Evolutionary conservation across 108 stramenopile species (phyloP).

Genomic region (Nannochloropsis granulata): DNA sequence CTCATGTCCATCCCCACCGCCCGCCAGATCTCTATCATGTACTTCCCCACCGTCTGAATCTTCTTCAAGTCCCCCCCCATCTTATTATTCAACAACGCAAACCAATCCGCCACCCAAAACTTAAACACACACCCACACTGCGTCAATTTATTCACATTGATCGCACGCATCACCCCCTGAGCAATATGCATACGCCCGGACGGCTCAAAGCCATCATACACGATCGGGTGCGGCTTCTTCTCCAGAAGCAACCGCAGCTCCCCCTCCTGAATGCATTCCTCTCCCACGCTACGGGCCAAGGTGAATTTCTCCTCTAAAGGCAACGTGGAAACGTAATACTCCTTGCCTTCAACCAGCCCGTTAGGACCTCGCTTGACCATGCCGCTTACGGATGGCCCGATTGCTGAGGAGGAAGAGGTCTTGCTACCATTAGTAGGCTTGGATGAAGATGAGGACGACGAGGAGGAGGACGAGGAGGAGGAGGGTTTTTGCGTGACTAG

Average conservation of each 20-base stretch:
- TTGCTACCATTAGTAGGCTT: background rate
- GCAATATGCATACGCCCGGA: constrained; percentile 99
- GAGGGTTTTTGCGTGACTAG: background rate
- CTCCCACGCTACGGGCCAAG: constrained; percentile 40
- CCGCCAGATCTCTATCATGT: constrained; percentile 98
- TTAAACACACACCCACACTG: constrained; percentile 58
- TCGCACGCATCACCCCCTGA: constrained; percentile 67
- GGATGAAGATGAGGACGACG: background rate
- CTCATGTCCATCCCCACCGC: constrained; percentile 94
- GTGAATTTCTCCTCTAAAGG: constrained; percentile 31
- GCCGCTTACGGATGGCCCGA: background rate
- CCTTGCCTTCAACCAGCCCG: background rate
- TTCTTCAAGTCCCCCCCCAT: constrained; percentile 92
- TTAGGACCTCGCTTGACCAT: background rate
- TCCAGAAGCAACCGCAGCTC: constrained; percentile 39
- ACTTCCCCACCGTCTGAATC: constrained; percentile 80
- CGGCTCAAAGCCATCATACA: constrained; percentile 98
- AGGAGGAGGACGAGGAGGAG: no score
- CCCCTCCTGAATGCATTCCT: constrained; percentile 44
- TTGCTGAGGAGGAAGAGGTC: background rate
- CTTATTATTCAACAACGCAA: constrained; percentile 99
- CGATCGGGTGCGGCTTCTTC: constrained; percentile 31
- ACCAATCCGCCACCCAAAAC: constrained; percentile 99
- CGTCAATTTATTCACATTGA: constrained; percentile 81
- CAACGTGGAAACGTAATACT: background rate